These are phyloP conservation scores for Glycine soja DNA, from an alignment of 306 rosid species.

Conservation along the genomic window DNA sequence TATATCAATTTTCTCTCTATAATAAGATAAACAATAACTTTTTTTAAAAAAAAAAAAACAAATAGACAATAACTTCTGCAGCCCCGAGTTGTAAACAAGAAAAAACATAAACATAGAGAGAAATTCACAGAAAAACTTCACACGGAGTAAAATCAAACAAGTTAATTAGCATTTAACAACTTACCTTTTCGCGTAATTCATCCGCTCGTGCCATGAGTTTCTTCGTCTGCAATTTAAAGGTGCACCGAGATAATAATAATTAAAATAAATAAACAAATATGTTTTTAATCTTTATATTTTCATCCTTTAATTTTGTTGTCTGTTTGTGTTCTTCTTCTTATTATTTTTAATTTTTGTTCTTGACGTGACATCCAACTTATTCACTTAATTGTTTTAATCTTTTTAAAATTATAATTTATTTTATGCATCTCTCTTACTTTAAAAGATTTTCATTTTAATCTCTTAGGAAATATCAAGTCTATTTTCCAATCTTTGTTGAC, in stretches of 20 bases:
- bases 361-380: neutral
- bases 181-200: slow-evolving; percentile 65
- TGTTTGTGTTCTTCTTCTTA: neutral
- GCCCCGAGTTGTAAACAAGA: neutral
- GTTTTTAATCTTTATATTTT: neutral
- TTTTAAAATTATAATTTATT: no score
- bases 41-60: no score
- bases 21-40: no score
- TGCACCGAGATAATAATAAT: neutral
- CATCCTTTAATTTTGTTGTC: neutral
- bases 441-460: no score
- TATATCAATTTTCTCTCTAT: no score
- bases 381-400: neutral
- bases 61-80: no score
- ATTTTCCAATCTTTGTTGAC: no score
- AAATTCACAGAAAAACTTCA: neutral
- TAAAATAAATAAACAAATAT: neutral
- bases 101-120: neutral
- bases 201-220: slow-evolving; percentile 56
- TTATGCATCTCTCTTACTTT: no score
- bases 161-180: no score
- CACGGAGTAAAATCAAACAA: neutral
- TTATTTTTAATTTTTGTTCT: neutral
- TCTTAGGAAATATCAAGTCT: neutral
- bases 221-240: slow-evolving; percentile 53